Percentiles rank a stretch among this genome's conserved stretches.
Conservation (phyloP, 805 yeast species). For the Cyberlindnera mrakii region DNA sequence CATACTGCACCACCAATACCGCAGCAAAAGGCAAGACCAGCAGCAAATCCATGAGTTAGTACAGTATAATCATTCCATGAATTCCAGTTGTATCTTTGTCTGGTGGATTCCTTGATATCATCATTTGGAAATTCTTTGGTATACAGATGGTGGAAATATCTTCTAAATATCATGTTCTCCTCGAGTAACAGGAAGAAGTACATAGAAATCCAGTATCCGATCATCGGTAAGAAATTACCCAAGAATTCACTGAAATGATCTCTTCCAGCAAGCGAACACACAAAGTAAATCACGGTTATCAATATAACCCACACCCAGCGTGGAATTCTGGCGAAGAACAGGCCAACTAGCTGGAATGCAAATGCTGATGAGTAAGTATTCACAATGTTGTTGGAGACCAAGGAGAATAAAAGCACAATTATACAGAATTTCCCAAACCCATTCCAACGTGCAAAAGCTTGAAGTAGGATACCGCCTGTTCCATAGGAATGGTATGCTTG, state of each 20-base stretch:
- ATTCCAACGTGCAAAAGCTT: constrained; percentile 64
- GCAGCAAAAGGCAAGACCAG: constrained; percentile 53
- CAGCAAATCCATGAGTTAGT: constrained; percentile 69
- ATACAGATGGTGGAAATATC: constrained; percentile 34
- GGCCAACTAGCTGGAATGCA: constrained; percentile 60
- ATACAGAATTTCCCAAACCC: constrained; percentile 73
- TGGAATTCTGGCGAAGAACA: constrained; percentile 52
- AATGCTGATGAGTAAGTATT: constrained; percentile 80
- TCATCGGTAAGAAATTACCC: constrained; percentile 82
- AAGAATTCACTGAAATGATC: constrained; percentile 65
- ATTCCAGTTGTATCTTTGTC: constrained; percentile 58
- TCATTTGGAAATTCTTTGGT: constrained; percentile 34
- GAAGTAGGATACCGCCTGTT: constrained; percentile 67
- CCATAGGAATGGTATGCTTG: constrained; percentile 52
- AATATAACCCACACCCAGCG: constrained; percentile 71
- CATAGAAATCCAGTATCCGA: constrained; percentile 87
- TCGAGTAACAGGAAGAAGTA: constrained; percentile 63
- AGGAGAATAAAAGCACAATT: constrained; percentile 64
- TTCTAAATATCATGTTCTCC: constrained; percentile 69
- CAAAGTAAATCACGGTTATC: constrained; percentile 56
- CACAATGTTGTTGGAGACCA: constrained; percentile 73
- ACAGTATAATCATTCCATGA: constrained; percentile 59
- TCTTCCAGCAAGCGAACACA: constrained; percentile 74
- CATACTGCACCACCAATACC: constrained; percentile 82
- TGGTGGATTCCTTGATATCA: constrained; percentile 13